A percentile compares a stretch with the other conserved stretches of the same genome.
phyloP scores from a whole-genome alignment of 2,329 filamentous ascomycete genomes.

The Cladosporium velox region DNA sequence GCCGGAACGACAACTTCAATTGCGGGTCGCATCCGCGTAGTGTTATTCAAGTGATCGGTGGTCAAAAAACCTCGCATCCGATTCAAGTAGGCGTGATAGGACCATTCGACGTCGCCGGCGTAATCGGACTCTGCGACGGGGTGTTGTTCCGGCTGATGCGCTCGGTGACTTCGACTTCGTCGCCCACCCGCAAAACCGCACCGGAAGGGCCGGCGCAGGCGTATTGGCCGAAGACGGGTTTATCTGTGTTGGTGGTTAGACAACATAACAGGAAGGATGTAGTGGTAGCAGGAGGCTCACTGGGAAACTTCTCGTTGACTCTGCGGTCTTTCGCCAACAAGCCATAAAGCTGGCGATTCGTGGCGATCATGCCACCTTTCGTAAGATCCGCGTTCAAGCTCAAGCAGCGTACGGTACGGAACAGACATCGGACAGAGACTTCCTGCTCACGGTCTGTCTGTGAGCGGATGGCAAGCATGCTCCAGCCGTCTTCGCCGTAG shows the following conservation, averaged over 20 bases:
- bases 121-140: slow-evolving; percentile 22
- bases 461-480: slow-evolving; percentile 36
- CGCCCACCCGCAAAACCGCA: slow-evolving; percentile 36
- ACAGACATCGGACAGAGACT: slow-evolving; percentile 37
- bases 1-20: neutral
- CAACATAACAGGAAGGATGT: too few species aligned
- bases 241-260: slow-evolving; percentile 28
- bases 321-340: slow-evolving; percentile 37
- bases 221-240: slow-evolving; percentile 40
- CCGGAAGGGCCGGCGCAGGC: slow-evolving; percentile 39
- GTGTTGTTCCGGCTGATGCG: slow-evolving; percentile 25
- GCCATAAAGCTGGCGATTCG: slow-evolving; percentile 37
- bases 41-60: neutral
- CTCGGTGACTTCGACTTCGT: slow-evolving; percentile 36
- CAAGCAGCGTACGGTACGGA: slow-evolving; percentile 34
- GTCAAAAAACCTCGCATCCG: neutral
- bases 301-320: slow-evolving; percentile 37
- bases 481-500: slow-evolving; percentile 39
- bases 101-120: slow-evolving; percentile 14
- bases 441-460: slow-evolving; percentile 34
- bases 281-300: too few species aligned
- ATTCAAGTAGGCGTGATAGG: slow-evolving; percentile 20
- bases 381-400: slow-evolving; percentile 37
- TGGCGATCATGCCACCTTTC: slow-evolving; percentile 37
- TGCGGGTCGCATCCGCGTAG: neutral